Percentiles rank a stretch among this genome's conserved stretches.
Evolutionary conservation across 2,329 filamentous ascomycete genomes (phyloP).

Genomic region (Penicillium sp.): DNA sequence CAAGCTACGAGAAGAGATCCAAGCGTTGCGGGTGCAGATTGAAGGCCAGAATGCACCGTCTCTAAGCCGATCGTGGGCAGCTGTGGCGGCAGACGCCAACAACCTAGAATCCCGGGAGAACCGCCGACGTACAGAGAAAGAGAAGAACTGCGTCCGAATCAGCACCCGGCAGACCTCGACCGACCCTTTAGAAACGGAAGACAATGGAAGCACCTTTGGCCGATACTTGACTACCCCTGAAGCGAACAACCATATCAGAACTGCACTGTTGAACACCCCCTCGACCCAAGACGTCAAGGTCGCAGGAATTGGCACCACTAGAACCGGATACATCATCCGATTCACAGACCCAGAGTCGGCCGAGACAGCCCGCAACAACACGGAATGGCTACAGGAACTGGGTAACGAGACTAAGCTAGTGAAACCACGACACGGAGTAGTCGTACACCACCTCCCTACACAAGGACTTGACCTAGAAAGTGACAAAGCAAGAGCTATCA

Average conservation of each 20-base stretch:
- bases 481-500: not conserved
- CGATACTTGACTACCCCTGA: constrained; percentile 10
- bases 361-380: constrained; percentile 21
- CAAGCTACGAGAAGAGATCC: constrained; percentile 6
- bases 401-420: constrained; percentile 11
- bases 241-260: constrained; percentile 16
- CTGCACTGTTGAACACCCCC: not conserved
- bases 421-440: constrained; percentile 2
- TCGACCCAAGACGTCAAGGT: constrained; percentile 19
- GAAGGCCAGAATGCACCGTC: not conserved
- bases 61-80: no score
- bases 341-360: constrained; percentile 22
- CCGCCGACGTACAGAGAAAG: no score
- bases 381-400: constrained; percentile 12
- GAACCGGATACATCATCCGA: constrained; percentile 22
- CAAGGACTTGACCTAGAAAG: constrained; percentile 20
- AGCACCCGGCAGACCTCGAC: not conserved
- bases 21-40: constrained; percentile 4
- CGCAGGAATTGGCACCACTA: constrained; percentile 2
- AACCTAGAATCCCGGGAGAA: no score
- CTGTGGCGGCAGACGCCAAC: no score
- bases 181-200: not conserved
- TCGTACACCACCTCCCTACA: constrained; percentile 16
- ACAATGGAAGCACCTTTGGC: constrained; percentile 9
- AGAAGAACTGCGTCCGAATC: no score